Base-by-base conservation (phyloP, 75 land plant species). In the Ceratopteris richardii region DNA sequence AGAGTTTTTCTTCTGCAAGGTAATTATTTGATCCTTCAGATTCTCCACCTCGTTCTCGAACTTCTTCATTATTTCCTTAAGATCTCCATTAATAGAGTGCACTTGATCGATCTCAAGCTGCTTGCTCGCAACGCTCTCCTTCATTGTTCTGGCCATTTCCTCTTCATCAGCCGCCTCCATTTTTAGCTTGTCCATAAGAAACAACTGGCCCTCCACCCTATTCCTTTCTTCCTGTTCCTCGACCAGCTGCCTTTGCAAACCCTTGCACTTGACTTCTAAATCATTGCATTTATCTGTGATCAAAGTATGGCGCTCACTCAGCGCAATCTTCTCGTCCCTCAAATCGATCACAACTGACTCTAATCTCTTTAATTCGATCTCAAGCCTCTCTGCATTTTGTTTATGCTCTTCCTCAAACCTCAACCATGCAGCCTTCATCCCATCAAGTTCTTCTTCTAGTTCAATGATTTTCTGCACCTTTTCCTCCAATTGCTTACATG, bases 321-420 rank as follows among this genome's bases (percentile, higher is more conserved):
- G 4, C n/a, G n/a, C n/a, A n/a, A n/a, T n/a, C n/a, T n/a, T n/a
- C n/a, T n/a, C n/a, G n/a, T n/a, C n/a, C n/a, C n/a, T n/a, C n/a
- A n/a, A n/a, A 33, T 16, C 1, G 0, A 53, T 30, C 23, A 16
- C 18, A 47, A 44, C 16, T 16, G 6, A 24, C 30, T 6, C 28
- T 71, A 58, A 21, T 31, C 19, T 21, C 69, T 68, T 29, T 69
- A 44, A 25, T 52, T 60, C 24, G 7, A 4, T 42, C 12, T 51
- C 75, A 51, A 84, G 44, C 27, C 73, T 73, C 25, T 54, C 70
- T 17, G 57, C 66, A 44, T 60, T 57, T 14, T n/a, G 44, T 39
- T 40, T 29, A 58, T 70, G 26, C 51, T 70, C 70, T 62, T 51
- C 57, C 42, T 40, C 42, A 40, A 9, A 9, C 14, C 42, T 40